A percentile compares a stretch with the other conserved stretches of the same genome.
Evolutionary conservation across 2,329 filamentous ascomycete species (phyloP).

Genomic region (Ophiobolus disseminans): DNA sequence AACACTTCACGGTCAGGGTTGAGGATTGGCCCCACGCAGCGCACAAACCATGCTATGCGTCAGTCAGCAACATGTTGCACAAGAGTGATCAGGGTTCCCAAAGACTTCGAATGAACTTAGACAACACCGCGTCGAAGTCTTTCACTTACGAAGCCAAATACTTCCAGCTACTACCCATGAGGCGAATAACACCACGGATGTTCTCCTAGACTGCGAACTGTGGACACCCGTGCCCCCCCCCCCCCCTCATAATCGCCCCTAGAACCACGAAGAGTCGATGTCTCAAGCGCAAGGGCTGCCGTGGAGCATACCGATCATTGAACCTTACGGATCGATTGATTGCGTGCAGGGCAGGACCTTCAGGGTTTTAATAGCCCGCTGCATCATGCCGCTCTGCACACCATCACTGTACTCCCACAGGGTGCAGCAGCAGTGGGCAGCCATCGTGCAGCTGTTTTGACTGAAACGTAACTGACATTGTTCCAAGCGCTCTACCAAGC

Average conservation of each 20-base stretch:
- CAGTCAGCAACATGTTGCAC: no score
- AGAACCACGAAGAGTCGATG: background rate
- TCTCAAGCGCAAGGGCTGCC: slow-evolving; percentile 4
- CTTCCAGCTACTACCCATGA: no score
- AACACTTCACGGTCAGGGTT: no score
- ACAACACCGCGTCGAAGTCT: no score
- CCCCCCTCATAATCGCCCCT: background rate
- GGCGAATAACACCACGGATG: no score
- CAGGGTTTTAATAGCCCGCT: slow-evolving; percentile 11
- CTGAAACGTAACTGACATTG: background rate
- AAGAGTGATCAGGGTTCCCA: no score
- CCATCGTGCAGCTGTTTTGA: background rate
- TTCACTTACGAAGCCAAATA: no score
- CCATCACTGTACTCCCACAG: background rate
- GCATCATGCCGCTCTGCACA: slow-evolving; percentile 15
- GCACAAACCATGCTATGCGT: no score
- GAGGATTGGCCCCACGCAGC: no score
- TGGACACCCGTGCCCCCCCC: background rate
- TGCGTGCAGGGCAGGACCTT: slow-evolving; percentile 7
- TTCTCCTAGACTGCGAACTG: no score
- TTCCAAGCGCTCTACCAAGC: background rate
- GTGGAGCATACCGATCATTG: slow-evolving; percentile 12
- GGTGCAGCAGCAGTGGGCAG: background rate
- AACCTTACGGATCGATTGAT: slow-evolving; percentile 8
- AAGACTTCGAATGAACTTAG: no score